Base-by-base conservation (phyloP, 1,139 yeast genomes). In the Blastobotrys aristatus region DNA sequence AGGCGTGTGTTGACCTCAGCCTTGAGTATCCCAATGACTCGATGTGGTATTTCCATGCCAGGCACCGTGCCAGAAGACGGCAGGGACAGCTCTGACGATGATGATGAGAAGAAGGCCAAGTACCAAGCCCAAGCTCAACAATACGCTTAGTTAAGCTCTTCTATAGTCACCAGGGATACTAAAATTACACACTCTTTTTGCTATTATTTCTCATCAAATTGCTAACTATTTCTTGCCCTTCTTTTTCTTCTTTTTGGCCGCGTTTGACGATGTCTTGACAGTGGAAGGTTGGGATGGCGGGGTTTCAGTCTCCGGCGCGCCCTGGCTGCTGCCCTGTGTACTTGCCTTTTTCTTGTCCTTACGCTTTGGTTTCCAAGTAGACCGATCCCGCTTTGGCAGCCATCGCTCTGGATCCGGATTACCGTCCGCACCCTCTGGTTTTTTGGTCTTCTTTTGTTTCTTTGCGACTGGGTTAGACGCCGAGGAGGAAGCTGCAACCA, bases 371-470 rank as follows among this genome's bases (percentile, higher is more conserved):
- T 80, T 86, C 69, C 85, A 89, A 57, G 82, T 80, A 5, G 89
- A 78, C 65, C 97, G 78, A 63, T 89, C 92, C 60, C 81, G 83
- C 75, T 85, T 62, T 27, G 97, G 95, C 47, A 89, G 68, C 97
- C 97, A 90, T 69, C 97, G 80, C 65, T 90, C 97, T 8, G 76
- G 76, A 57, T 82, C 84, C 1, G 77, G 71, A 17, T 60, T 56
- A 2, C 68, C 59, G 48, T 75, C 79, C 44, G 61, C 72, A 41
- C 61, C 60, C 50, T 71, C 69, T 32, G 80, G 74, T 35, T 71
- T 65, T 63, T 66, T 42, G 64, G 59, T 55, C 66, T 70, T 40
- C 59, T 63, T 53, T 66, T 69, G 53, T 66, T 69, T 50, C 72
- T 76, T 57, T 60, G 45, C 29, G 8, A 22, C 22, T n/a, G n/a